phyloP scores from a whole-genome alignment of 2,329 filamentous ascomycete species.

The Penicillium sp. region DNA sequence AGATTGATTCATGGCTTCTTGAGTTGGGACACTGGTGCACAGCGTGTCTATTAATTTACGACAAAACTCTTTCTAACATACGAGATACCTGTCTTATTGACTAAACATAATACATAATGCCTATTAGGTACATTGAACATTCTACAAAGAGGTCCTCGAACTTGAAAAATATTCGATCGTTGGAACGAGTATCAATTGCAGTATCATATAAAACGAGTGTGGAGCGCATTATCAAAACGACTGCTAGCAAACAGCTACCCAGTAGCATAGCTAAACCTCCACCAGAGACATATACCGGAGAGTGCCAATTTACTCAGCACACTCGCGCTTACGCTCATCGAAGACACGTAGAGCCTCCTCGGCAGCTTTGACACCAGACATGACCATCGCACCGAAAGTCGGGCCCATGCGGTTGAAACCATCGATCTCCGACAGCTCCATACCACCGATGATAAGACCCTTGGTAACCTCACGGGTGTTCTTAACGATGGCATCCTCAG shows the following conservation, averaged over 20 bases:
- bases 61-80: neutral
- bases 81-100: neutral
- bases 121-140: neutral
- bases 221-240: slow-evolving; percentile 16
- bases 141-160: neutral
- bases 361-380: slow-evolving; percentile 85
- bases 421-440: slow-evolving; percentile 89
- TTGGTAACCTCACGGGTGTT: slow-evolving; percentile 83
- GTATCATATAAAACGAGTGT: slow-evolving; percentile 21
- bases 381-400: slow-evolving; percentile 85
- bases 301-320: slow-evolving; percentile 52
- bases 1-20: neutral
- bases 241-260: slow-evolving; percentile 7
- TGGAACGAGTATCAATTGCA: neutral
- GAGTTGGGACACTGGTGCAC: neutral
- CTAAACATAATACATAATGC: neutral
- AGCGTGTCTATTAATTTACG: neutral
- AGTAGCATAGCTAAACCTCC: neutral
- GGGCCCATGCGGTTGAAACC: slow-evolving; percentile 89
- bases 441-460: slow-evolving; percentile 87
- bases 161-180: neutral
- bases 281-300: neutral
- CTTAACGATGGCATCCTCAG: slow-evolving; percentile 93
- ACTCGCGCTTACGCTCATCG: slow-evolving; percentile 74
- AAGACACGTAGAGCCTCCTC: slow-evolving; percentile 80